These are phyloP conservation scores for Cryptococcus hybrid DNA, from an alignment of 1,284 basidiomycete species.

Conservation along the genomic window DNA sequence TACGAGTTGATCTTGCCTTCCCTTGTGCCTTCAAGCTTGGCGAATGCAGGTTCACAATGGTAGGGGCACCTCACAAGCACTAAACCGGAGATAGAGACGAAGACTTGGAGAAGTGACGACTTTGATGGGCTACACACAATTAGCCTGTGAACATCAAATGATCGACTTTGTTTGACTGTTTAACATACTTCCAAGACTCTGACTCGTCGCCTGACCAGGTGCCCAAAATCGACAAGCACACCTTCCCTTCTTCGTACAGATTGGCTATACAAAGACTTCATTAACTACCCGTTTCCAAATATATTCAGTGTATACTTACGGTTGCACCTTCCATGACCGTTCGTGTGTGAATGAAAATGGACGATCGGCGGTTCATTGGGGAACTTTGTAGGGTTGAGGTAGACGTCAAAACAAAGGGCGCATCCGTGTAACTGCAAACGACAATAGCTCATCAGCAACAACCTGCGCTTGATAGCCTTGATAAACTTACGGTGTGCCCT, in stretches of 20 bases:
- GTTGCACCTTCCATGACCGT: constrained; percentile 81
- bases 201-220: constrained; percentile 87
- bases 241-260: constrained; percentile 92
- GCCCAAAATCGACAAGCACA: constrained; percentile 85
- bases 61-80: constrained; percentile 92
- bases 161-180: neutral
- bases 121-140: constrained; percentile 55
- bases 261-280: constrained; percentile 57
- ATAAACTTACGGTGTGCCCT: constrained; percentile 68
- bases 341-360: constrained; percentile 90
- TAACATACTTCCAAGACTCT: constrained; percentile 68
- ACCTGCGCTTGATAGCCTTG: neutral
- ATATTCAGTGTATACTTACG: constrained; percentile 15
- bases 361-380: constrained; percentile 83
- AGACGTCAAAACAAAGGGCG: constrained; percentile 92
- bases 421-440: constrained; percentile 66
- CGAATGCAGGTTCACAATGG: constrained; percentile 87
- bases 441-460: neutral
- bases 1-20: constrained; percentile 75
- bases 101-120: constrained; percentile 84
- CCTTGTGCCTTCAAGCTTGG: constrained; percentile 82
- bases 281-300: neutral
- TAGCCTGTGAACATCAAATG: neutral
- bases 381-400: constrained; percentile 76
- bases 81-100: constrained; percentile 90